A percentile compares a stretch with the other conserved stretches of the same genome.
Evolutionary conservation across 1,139 yeast genomes (phyloP).

Genomic region (Kluyveromyces sp.): DNA sequence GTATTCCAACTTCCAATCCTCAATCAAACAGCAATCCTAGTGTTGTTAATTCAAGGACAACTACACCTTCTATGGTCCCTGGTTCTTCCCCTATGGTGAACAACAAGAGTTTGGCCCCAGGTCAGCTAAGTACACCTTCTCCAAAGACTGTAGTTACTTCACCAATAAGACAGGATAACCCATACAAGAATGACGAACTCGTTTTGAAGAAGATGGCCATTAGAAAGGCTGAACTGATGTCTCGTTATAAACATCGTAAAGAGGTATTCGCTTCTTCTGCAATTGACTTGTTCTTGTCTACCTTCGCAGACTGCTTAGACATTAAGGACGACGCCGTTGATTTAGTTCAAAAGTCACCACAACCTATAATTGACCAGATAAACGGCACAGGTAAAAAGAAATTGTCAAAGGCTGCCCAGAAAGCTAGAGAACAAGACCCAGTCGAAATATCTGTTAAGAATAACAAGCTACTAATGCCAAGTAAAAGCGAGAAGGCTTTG

Average conservation of each 20-base stretch:
- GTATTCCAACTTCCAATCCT: constrained; percentile 15
- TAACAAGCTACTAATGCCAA: constrained; percentile 24
- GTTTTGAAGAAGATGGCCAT: constrained; percentile 21
- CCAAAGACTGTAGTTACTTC: constrained; percentile 8
- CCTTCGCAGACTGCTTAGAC: constrained; percentile 29
- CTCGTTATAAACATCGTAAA: constrained; percentile 30
- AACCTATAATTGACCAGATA: constrained; percentile 20
- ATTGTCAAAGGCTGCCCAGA: constrained; percentile 32
- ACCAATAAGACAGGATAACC: constrained; percentile 14
- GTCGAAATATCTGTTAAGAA: constrained; percentile 19
- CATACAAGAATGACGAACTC: constrained; percentile 26
- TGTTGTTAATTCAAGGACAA: constrained; percentile 8
- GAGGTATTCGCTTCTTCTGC: constrained; percentile 26
- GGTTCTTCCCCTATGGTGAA: constrained; percentile 10
- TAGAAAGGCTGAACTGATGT: constrained; percentile 26
- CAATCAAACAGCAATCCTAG: constrained; percentile 20
- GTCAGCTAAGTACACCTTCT: constrained; percentile 9
- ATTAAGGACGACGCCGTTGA: constrained; percentile 24
- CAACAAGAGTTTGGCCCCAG: constrained; percentile 5
- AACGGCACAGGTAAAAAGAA: constrained; percentile 30
- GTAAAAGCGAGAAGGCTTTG: constrained; percentile 16
- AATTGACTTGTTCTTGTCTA: constrained; percentile 26
- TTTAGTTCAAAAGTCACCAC: constrained; percentile 22
- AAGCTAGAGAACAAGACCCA: constrained; percentile 27
- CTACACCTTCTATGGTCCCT: constrained; percentile 4